These are phyloP conservation scores for Rhodofomes roseus DNA, from an alignment of 1,284 basidiomycete species.

Conservation along the genomic window DNA sequence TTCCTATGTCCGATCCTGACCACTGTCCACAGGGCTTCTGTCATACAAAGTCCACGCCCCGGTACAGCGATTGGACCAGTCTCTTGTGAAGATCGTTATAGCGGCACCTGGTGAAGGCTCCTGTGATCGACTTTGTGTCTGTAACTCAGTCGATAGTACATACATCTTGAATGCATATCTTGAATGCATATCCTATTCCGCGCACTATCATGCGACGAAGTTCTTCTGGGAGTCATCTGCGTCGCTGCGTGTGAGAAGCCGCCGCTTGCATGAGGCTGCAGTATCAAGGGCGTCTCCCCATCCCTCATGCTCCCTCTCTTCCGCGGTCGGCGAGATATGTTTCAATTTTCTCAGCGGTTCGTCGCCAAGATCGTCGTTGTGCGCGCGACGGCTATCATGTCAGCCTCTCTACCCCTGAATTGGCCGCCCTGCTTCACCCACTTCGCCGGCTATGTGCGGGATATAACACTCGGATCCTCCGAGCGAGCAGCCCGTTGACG, in stretches of 20 bases:
- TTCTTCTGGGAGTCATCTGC: not conserved
- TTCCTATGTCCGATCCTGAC: not conserved
- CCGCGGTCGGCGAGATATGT: not conserved
- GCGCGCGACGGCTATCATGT: not conserved
- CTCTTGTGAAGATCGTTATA: too few species aligned
- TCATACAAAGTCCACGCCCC: too few species aligned
- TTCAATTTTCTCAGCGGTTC: not conserved
- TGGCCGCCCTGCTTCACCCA: not conserved
- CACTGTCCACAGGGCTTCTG: not conserved
- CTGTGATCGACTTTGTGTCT: not conserved
- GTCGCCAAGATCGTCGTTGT: not conserved
- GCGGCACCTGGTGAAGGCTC: too few species aligned
- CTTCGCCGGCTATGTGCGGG: not conserved
- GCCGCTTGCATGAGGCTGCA: not conserved
- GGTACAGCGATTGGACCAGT: too few species aligned
- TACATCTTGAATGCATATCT: not conserved
- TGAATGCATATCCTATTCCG: not conserved
- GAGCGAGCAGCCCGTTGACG: not conserved
- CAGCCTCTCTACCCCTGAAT: not conserved
- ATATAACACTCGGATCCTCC: not conserved
- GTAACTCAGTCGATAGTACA: too few species aligned
- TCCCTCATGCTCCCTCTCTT: not conserved
- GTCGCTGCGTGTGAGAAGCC: not conserved
- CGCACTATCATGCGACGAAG: not conserved
- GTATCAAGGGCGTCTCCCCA: not conserved